Conservation (phyloP, 306 rosid genomes). For the Ceratonia siliqua region DNA sequence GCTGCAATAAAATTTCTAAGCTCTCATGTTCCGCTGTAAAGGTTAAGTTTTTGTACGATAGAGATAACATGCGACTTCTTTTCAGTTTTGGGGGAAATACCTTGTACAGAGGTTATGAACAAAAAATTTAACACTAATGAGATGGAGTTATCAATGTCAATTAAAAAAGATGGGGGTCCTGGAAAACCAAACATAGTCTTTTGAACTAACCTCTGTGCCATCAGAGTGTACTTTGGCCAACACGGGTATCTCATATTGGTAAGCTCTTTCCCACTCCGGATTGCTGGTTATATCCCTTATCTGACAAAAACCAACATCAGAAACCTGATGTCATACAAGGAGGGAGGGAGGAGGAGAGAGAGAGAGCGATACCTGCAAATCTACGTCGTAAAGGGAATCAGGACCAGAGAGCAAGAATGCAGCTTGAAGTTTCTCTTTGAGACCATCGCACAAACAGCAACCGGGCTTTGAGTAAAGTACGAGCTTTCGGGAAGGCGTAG, state of each 20-base stretch:
- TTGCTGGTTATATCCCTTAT: slow-evolving; percentile 80
- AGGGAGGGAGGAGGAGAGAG: neutral
- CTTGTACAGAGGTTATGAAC: neutral
- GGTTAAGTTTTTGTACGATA: neutral
- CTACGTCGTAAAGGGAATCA: slow-evolving; percentile 68
- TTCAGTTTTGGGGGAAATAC: neutral
- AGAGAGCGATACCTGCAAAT: slow-evolving; percentile 50
- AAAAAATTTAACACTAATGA: neutral
- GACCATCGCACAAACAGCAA: slow-evolving; percentile 98
- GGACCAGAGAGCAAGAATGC: slow-evolving; percentile 69
- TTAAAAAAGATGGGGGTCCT: slow-evolving; percentile 1
- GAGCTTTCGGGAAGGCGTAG: slow-evolving; percentile 55
- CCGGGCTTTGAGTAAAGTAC: slow-evolving; percentile 90
- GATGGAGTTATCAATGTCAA: neutral
- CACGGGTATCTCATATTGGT: slow-evolving; percentile 91
- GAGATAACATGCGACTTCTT: neutral
- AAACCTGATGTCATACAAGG: neutral
- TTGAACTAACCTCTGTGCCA: slow-evolving; percentile 83
- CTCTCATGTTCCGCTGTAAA: neutral
- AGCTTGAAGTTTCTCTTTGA: slow-evolving; percentile 90
- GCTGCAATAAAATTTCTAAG: neutral
- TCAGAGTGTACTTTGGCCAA: slow-evolving; percentile 73
- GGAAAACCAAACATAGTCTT: neutral
- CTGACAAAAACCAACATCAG: slow-evolving; percentile 45
- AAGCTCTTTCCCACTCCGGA: slow-evolving; percentile 83